phyloP scores from a whole-genome alignment of 257 asterid species.

The Solanum gracilifrons region DNA sequence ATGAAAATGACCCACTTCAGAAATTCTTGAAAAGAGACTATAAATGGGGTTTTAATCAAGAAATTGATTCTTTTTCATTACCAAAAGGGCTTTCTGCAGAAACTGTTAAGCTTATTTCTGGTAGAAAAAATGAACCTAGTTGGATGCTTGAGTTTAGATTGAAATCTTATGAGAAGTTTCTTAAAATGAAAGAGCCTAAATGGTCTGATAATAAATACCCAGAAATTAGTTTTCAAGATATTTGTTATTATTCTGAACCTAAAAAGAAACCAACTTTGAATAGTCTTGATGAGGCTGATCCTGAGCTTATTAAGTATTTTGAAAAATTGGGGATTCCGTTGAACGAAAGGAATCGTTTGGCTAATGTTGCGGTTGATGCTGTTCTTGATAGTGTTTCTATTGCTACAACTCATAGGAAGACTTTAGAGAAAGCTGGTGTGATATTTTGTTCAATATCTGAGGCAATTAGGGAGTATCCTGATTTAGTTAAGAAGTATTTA shows the following conservation, averaged over 20 bases:
- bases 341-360: conserved; percentile 76
- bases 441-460: conserved; percentile 97
- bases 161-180: conserved; percentile 58
- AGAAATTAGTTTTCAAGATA: conserved; percentile 55
- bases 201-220: conserved; percentile 92
- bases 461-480: conserved; percentile 77
- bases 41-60: conserved; percentile 76
- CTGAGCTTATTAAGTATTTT: conserved; percentile 71
- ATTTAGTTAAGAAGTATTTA: conserved; percentile 59
- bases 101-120: conserved; percentile 69
- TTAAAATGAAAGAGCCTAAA: conserved; percentile 63
- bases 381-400: conserved; percentile 89
- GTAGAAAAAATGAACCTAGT: conserved; percentile 53
- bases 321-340: conserved; percentile 83
- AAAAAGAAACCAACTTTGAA: conserved; percentile 75
- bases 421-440: conserved; percentile 73
- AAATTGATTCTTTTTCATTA: conserved; percentile 74
- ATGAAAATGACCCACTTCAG: conserved; percentile 53
- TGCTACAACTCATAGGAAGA: conserved; percentile 85
- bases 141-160: conserved; percentile 90
- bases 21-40: conserved; percentile 74
- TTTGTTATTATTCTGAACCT: conserved; percentile 85
- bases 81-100: conserved; percentile 82
- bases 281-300: conserved; percentile 86
- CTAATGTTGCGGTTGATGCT: conserved; percentile 94